Percentiles rank a stretch among this genome's conserved stretches.
These are phyloP conservation scores for Tagetes patula DNA, from an alignment of 129 eudicot genomes.

Conservation along the genomic window DNA sequence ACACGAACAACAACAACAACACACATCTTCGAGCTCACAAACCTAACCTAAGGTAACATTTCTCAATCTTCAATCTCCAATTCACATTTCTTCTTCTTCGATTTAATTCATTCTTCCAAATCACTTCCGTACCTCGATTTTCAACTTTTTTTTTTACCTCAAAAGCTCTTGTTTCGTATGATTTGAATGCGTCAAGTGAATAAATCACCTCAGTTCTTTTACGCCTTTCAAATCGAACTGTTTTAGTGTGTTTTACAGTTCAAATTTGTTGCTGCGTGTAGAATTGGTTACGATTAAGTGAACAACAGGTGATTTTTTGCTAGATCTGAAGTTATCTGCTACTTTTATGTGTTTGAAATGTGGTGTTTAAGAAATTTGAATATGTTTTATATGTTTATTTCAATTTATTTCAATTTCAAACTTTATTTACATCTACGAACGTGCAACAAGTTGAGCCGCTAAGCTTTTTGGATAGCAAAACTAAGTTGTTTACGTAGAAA, in stretches of 20 bases:
- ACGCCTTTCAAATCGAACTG: background rate
- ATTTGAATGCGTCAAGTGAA: slow-evolving; percentile 18
- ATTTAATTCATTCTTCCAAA: background rate
- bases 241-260: background rate
- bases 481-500: no score
- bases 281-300: background rate
- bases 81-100: background rate
- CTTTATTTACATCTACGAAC: no score
- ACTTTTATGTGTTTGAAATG: background rate
- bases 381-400: background rate
- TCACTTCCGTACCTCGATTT: slow-evolving; percentile 23
- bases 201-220: background rate
- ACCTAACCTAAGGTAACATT: slow-evolving; percentile 22
- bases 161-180: background rate
- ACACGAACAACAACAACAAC: slow-evolving; percentile 9
- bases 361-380: slow-evolving; percentile 3
- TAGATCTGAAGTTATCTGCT: slow-evolving; percentile 21
- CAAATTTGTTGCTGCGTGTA: slow-evolving; percentile 15
- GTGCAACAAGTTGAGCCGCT: no score
- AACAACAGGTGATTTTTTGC: background rate
- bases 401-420: no score
- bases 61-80: background rate
- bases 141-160: no score
- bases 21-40: no score
- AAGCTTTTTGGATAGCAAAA: no score